Evolutionary conservation across 805 yeast genomes (phyloP).

Genomic region (Saccharomycopsis selenospora): DNA sequence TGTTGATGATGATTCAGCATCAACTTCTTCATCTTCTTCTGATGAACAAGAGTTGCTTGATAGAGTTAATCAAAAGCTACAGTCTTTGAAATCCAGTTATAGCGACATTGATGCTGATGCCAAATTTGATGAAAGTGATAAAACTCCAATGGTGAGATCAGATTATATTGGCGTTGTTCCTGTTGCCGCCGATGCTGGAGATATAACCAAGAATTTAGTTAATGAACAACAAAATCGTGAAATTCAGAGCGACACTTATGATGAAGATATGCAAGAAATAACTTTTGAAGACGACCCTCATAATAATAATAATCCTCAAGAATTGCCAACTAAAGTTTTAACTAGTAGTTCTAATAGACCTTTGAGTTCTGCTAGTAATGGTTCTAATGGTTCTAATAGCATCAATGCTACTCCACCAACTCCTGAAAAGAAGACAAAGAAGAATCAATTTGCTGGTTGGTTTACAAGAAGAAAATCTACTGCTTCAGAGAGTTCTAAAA

Average conservation of each 20-base stretch:
- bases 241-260: constrained; percentile 4
- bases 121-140: constrained; percentile 41
- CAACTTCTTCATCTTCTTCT: not conserved
- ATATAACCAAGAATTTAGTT: too few species aligned
- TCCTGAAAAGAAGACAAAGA: not conserved
- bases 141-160: constrained; percentile 42
- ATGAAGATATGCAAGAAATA: constrained; percentile 15
- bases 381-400: not conserved
- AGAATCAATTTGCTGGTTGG: constrained; percentile 10
- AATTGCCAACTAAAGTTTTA: not conserved
- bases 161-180: constrained; percentile 35
- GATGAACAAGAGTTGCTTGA: constrained; percentile 13
- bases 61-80: constrained; percentile 15
- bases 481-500: constrained; percentile 2
- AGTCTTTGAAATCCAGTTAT: constrained; percentile 31
- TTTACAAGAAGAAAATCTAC: constrained; percentile 8
- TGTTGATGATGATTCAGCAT: not conserved
- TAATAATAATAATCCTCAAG: not conserved
- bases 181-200: constrained; percentile 27
- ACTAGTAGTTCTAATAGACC: not conserved
- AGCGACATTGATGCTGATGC: constrained; percentile 63
- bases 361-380: not conserved
- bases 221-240: constrained; percentile 9
- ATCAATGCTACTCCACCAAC: not conserved
- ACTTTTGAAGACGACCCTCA: not conserved